A percentile compares a stretch with the other conserved stretches of the same genome.
phyloP scores from a whole-genome alignment of 139 green algal species.

The Closterium sp. region DNA sequence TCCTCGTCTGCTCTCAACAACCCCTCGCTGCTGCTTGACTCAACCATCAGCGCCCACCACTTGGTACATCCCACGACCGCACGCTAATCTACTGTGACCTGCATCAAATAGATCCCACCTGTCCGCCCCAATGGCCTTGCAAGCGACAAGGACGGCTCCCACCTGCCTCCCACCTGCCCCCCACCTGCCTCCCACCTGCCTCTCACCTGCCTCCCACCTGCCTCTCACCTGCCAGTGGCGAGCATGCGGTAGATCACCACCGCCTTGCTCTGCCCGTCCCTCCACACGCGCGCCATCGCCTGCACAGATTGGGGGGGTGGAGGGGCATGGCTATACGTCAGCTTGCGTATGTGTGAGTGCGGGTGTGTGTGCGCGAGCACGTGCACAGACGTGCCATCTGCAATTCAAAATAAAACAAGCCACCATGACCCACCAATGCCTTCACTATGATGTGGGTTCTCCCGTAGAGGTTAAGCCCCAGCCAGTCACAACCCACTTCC shows the following conservation, averaged over 20 bases:
- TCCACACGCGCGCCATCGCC: not conserved
- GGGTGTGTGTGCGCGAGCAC: not conserved
- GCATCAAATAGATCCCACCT: too few species aligned
- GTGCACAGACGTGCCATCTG: not conserved
- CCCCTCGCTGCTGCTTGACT: too few species aligned
- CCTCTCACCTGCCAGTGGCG: not conserved
- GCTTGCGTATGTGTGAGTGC: not conserved
- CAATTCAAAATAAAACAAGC: not conserved
- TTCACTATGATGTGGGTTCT: constrained; percentile 52
- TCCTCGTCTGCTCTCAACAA: too few species aligned
- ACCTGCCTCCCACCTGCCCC: too few species aligned
- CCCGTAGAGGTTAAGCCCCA: constrained; percentile 78
- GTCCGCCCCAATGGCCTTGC: too few species aligned
- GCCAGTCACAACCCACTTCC: too few species aligned
- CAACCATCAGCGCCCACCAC: too few species aligned
- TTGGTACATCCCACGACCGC: too few species aligned
- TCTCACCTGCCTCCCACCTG: not conserved
- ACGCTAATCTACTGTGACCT: too few species aligned
- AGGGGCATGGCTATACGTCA: not conserved
- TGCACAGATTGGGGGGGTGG: not conserved
- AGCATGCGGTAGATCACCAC: not conserved
- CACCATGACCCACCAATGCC: constrained; percentile 56
- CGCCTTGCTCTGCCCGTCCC: not conserved
- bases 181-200: too few species aligned
- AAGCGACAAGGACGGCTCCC: too few species aligned